These are phyloP conservation scores for Ananas comosus DNA, from an alignment of 176 grass and related monocot species.

Conservation along the genomic window DNA sequence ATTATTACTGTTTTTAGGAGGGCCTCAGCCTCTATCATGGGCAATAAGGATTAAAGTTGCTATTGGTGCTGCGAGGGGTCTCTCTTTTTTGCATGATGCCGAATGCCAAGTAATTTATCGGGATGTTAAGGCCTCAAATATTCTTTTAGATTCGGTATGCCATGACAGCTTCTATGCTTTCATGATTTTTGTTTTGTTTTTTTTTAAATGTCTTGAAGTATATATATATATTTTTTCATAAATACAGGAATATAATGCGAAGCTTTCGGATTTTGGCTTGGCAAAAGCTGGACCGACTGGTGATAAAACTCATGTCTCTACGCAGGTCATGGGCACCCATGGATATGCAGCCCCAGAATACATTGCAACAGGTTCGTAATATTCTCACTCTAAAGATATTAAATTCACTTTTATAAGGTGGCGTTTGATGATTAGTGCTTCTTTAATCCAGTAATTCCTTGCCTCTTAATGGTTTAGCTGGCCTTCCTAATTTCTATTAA, in stretches of 20 bases:
- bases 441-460: too few species aligned
- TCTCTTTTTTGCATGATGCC: conserved; percentile 87
- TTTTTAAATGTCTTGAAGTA: neutral
- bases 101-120: conserved; percentile 96
- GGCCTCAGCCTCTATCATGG: conserved; percentile 77
- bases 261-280: conserved; percentile 96
- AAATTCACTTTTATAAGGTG: neutral
- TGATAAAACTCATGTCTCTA: conserved; percentile 96
- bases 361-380: conserved; percentile 68
- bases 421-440: too few species aligned
- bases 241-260: conserved; percentile 79
- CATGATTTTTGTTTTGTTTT: conserved; percentile 6
- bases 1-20: conserved; percentile 32
- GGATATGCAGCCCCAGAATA: conserved; percentile 99
- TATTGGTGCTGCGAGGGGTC: conserved; percentile 85
- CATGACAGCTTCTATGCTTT: conserved; percentile 6
- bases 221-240: neutral
- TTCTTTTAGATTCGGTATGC: conserved; percentile 91
- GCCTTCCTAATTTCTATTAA: too few species aligned
- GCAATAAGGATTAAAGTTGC: conserved; percentile 88
- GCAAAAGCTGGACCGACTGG: conserved; percentile 96
- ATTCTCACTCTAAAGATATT: neutral
- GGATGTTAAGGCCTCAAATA: conserved; percentile 98
- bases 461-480: too few species aligned
- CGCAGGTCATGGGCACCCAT: conserved; percentile 95